Percentiles rank a stretch among this genome's conserved stretches.
phyloP scores from a whole-genome alignment of 1,139 yeast species.

The Meyerozyma carpophila region DNA sequence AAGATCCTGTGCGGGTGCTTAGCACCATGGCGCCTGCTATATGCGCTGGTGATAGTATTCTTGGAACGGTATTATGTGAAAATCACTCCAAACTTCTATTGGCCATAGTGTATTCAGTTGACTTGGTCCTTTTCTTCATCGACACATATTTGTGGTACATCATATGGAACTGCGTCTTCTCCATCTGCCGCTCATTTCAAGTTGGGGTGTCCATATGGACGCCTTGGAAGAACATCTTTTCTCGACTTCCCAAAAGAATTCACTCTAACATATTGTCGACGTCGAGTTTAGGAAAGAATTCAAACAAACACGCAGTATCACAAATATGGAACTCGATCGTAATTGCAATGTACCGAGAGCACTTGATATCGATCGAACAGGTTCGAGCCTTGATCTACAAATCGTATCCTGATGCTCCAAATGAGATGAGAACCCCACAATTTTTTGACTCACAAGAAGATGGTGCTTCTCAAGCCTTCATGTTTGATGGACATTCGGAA shows the following conservation, averaged over 20 bases:
- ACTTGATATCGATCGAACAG: constrained; percentile 44
- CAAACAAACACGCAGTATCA: constrained; percentile 35
- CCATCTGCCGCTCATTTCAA: constrained; percentile 43
- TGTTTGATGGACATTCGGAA: constrained; percentile 35
- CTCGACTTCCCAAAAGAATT: constrained; percentile 47
- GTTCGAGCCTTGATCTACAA: constrained; percentile 44
- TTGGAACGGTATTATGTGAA: constrained; percentile 35
- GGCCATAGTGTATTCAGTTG: constrained; percentile 32
- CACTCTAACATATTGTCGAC: constrained; percentile 38
- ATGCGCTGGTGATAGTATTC: constrained; percentile 42
- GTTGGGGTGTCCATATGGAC: constrained; percentile 54
- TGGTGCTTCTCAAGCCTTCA: constrained; percentile 29
- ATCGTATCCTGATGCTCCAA: constrained; percentile 19
- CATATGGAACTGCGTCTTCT: constrained; percentile 47
- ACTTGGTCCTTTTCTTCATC: constrained; percentile 43
- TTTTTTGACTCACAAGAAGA: constrained; percentile 51
- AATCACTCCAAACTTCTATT: constrained; percentile 38
- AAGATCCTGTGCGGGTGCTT: constrained; percentile 46
- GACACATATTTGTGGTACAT: constrained; percentile 56
- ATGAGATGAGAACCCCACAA: constrained; percentile 37
- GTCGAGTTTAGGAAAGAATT: constrained; percentile 21
- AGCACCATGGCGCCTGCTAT: constrained; percentile 31
- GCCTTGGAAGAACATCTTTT: constrained; percentile 52
- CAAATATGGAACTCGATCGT: constrained; percentile 51
- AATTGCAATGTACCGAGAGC: constrained; percentile 55